Evolutionary conservation across 2,329 filamentous ascomycete genomes (phyloP), one percentile per base, ranked within the genome.

Genomic region (Fusarium udum): DNA sequence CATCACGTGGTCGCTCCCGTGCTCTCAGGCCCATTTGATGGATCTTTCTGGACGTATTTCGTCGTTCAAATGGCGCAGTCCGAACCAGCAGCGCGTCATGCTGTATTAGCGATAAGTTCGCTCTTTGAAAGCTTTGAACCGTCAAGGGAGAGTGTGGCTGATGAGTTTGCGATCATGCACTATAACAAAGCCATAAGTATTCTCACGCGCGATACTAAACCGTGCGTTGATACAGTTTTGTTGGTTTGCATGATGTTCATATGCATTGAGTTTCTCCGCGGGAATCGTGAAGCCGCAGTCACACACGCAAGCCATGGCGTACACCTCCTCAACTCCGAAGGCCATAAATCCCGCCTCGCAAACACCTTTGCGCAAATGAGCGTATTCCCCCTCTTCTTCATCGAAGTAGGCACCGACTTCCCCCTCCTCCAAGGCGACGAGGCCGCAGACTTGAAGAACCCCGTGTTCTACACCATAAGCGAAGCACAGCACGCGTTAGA

Each of bases 191-290:
- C 84, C 2, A 83, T 85, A 31, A 74, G 77, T 37, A 71, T 79
- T 22, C 72, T 84, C 1, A 75, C 80, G 15, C 66, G 76, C 3
- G 75, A 78, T 5, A 40, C 65, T 0, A 49, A 51, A 6, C 57
- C 52, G 9, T 48, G 80, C 31, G 75, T 82, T 22, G 80, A 83
- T 37, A 73, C 80, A 0, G 80, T 85, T 7, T 71, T 85, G 6
- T 64, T 84, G 0, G 80, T 83, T 1, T 85, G 84, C 63, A 67
- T 85, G 5, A 73, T 86, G 22, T 85, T 86, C 64, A 78, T 83
- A 40, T 85, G 83, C 67, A 82, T 86, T 60, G 84, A 85, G 68
- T 81, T 84, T 62, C 74, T 85, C 3, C 80, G 81, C 2, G 83
- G 80, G 14, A 79, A 85, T 72, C 75, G 74, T 24, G 71, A 78